A percentile compares a stretch with the other conserved stretches of the same genome.
Conservation (phyloP, 2,329 filamentous ascomycete species). For the Cercospora sesami region DNA sequence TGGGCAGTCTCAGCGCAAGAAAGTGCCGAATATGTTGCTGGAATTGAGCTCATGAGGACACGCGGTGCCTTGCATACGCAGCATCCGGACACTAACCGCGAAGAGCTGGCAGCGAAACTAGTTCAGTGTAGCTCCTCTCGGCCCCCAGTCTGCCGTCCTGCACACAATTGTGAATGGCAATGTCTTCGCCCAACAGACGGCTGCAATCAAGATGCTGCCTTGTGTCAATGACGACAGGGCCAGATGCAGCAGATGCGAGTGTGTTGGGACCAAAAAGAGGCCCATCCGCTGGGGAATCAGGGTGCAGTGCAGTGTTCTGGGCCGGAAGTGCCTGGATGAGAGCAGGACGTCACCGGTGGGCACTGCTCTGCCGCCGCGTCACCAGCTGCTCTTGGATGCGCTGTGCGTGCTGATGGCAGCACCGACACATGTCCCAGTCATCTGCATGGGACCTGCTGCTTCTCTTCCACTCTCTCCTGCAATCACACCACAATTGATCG, state of each 20-base stretch:
- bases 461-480: background rate
- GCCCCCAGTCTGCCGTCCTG: background rate
- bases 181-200: too few relatives aligned
- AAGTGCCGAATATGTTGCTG: background rate
- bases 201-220: background rate
- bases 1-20: background rate
- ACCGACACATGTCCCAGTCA: background rate
- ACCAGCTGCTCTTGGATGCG: conserved; percentile 7
- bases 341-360: conserved; percentile 3
- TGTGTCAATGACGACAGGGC: background rate
- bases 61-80: background rate
- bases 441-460: background rate
- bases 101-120: background rate
- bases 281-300: background rate
- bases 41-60: background rate
- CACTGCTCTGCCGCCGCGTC: background rate
- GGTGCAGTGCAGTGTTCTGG: background rate
- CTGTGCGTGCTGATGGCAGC: background rate
- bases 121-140: background rate
- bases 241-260: background rate
- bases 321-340: background rate
- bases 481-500: background rate
- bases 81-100: background rate
- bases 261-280: background rate
- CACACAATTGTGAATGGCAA: too few relatives aligned